phyloP scores from a whole-genome alignment of 192 early-diverging fungal species.

The Umbelopsis vinacea region DNA sequence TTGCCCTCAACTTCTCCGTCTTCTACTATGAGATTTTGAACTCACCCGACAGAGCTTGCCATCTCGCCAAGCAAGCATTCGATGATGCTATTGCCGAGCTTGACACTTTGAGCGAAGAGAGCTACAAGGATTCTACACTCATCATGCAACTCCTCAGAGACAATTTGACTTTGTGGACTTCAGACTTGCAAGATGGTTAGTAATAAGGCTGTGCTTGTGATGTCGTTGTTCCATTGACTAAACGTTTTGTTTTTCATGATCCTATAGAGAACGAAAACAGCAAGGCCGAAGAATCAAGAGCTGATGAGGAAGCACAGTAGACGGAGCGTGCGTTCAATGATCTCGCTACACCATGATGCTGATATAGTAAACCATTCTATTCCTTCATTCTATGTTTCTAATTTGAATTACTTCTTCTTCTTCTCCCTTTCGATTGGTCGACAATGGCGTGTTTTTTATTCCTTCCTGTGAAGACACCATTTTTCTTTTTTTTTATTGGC shows the following conservation, averaged over 20 bases:
- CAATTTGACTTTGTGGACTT: conserved; percentile 99
- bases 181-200: conserved; percentile 90
- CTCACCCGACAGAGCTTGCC: conserved; percentile 96
- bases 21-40: conserved; percentile 99
- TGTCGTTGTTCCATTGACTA: neutral
- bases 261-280: neutral
- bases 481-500: conserved; percentile 13
- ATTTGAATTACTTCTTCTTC: conserved; percentile 7
- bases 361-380: conserved; percentile 17
- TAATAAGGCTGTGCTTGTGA: neutral
- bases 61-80: conserved; percentile 95
- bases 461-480: conserved; percentile 10
- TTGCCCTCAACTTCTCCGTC: conserved; percentile 98
- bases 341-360: neutral
- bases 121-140: conserved; percentile 98
- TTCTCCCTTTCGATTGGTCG: conserved; percentile 4
- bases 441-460: conserved; percentile 4
- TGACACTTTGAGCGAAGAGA: conserved; percentile 97
- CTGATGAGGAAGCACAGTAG: conserved; percentile 23
- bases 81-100: conserved; percentile 99
- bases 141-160: conserved; percentile 99
- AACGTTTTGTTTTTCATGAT: neutral
- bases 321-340: neutral
- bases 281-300: conserved; percentile 11
- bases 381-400: conserved; percentile 19